Evolutionary conservation across 2,329 filamentous ascomycete genomes (phyloP).

Genomic region (Colletotrichum viniferum): DNA sequence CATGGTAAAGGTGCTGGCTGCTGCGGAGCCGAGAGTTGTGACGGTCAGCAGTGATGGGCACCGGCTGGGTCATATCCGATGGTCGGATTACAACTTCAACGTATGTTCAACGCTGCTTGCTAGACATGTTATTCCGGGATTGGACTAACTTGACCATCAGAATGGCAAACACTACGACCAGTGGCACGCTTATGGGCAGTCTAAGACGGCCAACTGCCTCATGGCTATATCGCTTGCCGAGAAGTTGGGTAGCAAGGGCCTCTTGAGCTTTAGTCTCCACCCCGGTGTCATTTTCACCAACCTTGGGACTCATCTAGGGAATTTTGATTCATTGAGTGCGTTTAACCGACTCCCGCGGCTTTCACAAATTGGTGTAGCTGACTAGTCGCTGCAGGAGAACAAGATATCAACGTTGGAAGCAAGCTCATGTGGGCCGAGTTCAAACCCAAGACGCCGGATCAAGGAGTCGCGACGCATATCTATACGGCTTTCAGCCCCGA

Average conservation of each 20-base stretch:
- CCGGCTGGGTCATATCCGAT: constrained; percentile 43
- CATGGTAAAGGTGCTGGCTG: constrained; percentile 31
- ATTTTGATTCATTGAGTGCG: neutral
- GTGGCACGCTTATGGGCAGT: constrained; percentile 30
- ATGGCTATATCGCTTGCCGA: constrained; percentile 34
- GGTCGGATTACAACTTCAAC: constrained; percentile 48
- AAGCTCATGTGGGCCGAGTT: constrained; percentile 22
- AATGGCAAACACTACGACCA: constrained; percentile 25
- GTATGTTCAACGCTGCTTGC: constrained; percentile 22
- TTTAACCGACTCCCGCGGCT: neutral
- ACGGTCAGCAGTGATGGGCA: constrained; percentile 50
- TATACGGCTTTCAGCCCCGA: constrained; percentile 35
- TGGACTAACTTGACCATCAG: neutral
- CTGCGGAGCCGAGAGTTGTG: constrained; percentile 39
- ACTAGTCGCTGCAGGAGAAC: constrained; percentile 25
- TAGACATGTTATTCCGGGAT: neutral
- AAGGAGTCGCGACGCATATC: constrained; percentile 32
- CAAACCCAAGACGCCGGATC: constrained; percentile 30
- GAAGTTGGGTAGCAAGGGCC: constrained; percentile 31
- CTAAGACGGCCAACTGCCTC: constrained; percentile 34
- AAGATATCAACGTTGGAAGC: constrained; percentile 23
- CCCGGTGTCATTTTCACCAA: constrained; percentile 34
- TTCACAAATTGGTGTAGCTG: neutral
- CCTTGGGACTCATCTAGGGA: constrained; percentile 11
- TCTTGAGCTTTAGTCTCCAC: constrained; percentile 37